Evolutionary conservation across 2,329 filamentous ascomycete species (phyloP).

Genomic region (Chaetomiaceae sp.): DNA sequence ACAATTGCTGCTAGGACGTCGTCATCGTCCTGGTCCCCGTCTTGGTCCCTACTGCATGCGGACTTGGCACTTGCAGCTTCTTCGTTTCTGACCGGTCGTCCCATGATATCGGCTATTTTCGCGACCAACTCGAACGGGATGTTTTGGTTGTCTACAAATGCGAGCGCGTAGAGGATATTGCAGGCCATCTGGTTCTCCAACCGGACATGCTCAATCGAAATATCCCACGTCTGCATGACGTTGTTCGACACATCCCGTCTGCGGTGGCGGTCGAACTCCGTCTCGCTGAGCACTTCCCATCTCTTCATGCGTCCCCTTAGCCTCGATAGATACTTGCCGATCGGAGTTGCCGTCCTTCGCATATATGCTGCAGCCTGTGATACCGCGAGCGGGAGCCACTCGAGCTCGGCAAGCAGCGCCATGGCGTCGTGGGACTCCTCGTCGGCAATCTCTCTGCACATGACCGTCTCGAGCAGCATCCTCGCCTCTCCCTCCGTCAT

Average conservation of each 20-base stretch:
- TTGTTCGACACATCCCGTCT: constrained; percentile 27
- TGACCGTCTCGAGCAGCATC: constrained; percentile 9
- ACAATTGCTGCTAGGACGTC: constrained; percentile 19
- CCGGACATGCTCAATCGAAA: constrained; percentile 30
- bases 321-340: constrained; percentile 24
- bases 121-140: constrained; percentile 27
- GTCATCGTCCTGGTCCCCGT: neutral
- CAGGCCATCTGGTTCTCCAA: constrained; percentile 26
- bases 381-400: constrained; percentile 15
- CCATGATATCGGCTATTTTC: neutral
- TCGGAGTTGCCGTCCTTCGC: constrained; percentile 22
- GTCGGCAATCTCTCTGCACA: constrained; percentile 3
- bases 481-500: constrained; percentile 13
- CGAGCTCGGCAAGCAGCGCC: constrained; percentile 15
- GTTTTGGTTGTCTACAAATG: constrained; percentile 30
- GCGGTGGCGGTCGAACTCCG: constrained; percentile 25
- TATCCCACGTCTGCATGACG: constrained; percentile 30
- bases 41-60: too few species aligned
- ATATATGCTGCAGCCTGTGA: constrained; percentile 24
- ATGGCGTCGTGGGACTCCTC: constrained; percentile 2
- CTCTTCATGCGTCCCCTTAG: constrained; percentile 22
- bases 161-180: constrained; percentile 27
- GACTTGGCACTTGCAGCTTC: neutral
- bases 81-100: neutral
- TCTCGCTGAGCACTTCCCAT: constrained; percentile 22